Base-by-base conservation (phyloP, 2,329 filamentous ascomycete species). In the Pleurostoma richardsiae region DNA sequence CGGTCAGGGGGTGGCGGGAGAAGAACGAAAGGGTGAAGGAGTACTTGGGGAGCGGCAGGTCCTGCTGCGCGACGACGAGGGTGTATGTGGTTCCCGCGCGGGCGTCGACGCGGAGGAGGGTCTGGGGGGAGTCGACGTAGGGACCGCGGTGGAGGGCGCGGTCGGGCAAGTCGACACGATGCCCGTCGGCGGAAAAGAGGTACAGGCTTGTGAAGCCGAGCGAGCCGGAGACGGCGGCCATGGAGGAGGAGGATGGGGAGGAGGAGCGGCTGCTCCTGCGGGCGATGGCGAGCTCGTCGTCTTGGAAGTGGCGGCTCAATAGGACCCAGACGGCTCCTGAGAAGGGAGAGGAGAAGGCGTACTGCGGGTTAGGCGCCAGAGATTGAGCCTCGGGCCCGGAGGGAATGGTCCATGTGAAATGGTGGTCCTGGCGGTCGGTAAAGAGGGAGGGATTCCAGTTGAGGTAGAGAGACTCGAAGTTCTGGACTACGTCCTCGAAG, bases 361-460 rank as follows among this genome's bases (percentile, higher is more conserved):
- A 95, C 52, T 90, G 87, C 1, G 83, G 82, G 47, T 88, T 86
- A 44, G 82, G 75, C 3, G 76, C 75, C 43, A 85, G 74, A 3
- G 78, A 82, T n/a, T 73, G 70, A 6, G 73, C 65, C 54, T 76
- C 68, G 39, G 68, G 73, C 39, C 66, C 62, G 30, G 62, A 63
- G 26, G 76, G 69, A 33, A 82, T 68, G 2, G 85, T 76, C 94
- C 94, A 99, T 3, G 77, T 76, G 59, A 97, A 95, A 66, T 99
- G 94, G 47, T 91, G 82, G 57, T 99, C 91, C 63, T 96, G 85
- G 6, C 91, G 83, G 60, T 87, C 71, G 2, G 73, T 72, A 66
- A 99, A 99, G 1, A 96, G 72, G 1, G 79, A 77, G 0, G 94
- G 91, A 54, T 96, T 96, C 94, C 94, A 99, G 67, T 97, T 99